Conservation (phyloP, 2,329 filamentous ascomycete species). For the Fusarium udum region DNA sequence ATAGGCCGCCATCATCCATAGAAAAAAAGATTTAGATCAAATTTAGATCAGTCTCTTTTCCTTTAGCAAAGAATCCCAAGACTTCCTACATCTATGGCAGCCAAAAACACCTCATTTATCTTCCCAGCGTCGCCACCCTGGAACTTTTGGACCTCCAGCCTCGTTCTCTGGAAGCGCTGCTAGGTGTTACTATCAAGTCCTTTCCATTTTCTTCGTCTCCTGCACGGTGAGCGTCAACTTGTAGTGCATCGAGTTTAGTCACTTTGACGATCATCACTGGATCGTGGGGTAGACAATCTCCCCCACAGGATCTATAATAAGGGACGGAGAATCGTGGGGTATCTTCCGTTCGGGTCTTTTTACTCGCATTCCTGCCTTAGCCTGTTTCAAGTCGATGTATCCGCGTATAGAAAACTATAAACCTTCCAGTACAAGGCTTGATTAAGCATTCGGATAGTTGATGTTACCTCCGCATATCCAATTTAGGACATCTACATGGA, state of each 20-base stretch:
- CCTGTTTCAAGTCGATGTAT: not conserved
- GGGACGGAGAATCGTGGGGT: not conserved
- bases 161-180: rapidly evolving
- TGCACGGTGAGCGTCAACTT: rapidly evolving
- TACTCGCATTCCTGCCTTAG: not conserved
- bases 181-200: rapidly evolving
- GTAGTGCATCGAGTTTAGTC: not conserved
- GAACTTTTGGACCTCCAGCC: rapidly evolving
- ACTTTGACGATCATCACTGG: not conserved
- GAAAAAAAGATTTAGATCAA: too few relatives aligned
- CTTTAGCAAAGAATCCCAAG: rapidly evolving
- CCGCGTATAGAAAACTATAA: not conserved
- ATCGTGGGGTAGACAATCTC: not conserved
- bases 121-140: rapidly evolving
- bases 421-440: rapidly evolving
- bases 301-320: not conserved
- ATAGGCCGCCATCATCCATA: too few relatives aligned
- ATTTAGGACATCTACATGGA: not conserved
- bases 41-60: too few relatives aligned
- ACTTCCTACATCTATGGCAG: not conserved
- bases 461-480: not conserved
- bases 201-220: not conserved
- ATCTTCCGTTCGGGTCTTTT: not conserved
- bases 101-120: rapidly evolving
- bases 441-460: not conserved